Percentiles rank a stretch among this genome's conserved stretches.
phyloP scores from a whole-genome alignment of 306 rosid species.

The Inga leiocalycina region DNA sequence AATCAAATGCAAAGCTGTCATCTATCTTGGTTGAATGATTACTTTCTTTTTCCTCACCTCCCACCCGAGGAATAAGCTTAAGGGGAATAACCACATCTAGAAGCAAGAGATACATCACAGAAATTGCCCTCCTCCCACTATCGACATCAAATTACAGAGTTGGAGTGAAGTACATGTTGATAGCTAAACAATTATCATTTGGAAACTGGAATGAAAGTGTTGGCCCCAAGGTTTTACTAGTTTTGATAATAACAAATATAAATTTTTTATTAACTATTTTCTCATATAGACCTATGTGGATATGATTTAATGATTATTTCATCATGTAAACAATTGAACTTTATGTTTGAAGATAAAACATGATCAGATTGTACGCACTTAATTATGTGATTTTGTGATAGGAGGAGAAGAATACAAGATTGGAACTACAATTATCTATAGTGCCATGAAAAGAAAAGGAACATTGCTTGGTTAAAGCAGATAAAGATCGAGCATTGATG shows the following conservation, averaged over 20 bases:
- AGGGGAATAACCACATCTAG: conserved; percentile 9
- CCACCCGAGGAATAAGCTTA: conserved; percentile 26
- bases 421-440: neutral
- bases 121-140: neutral
- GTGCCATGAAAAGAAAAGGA: neutral
- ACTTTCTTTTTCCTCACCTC: conserved; percentile 22
- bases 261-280: neutral
- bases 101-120: conserved; percentile 19
- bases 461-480: neutral
- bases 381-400: neutral
- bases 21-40: neutral
- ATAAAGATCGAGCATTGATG: neutral
- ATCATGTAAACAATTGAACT: neutral
- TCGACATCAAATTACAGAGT: conserved; percentile 9
- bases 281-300: neutral
- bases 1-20: conserved; percentile 33
- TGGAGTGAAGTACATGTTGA: neutral
- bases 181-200: neutral
- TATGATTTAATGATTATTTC: neutral
- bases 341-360: neutral
- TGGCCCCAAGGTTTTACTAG: neutral
- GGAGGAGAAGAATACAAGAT: neutral
- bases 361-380: neutral
- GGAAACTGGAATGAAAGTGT: conserved; percentile 11
- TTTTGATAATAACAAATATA: neutral